Evolutionary conservation across 139 green algal genomes (phyloP), one percentile per base, ranked within the genome.

Genomic region (Chlorella sp.): DNA sequence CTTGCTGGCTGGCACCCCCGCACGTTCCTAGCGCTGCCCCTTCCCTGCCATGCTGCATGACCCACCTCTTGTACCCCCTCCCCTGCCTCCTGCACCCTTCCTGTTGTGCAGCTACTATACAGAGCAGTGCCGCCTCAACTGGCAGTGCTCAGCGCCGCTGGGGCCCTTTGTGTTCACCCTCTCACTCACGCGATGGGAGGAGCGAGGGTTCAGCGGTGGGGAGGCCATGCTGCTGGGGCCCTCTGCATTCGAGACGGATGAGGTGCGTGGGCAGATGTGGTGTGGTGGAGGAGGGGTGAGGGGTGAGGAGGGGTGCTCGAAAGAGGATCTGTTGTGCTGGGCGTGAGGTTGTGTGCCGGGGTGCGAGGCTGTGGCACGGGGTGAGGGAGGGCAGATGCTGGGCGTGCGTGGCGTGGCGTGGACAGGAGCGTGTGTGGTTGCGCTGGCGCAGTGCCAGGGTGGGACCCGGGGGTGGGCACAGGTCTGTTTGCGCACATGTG

Each of bases 101-200:
- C n/a, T 22, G 15, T 40, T 36, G 3, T 30, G 40, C 39, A 83
- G 86, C 64, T 97, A 94, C 87, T 98, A 98, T 85, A 89, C 96
- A 1, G 92, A 96, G 81, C 90, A 91, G 36, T 93, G 86, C 79
- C 75, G 80, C 61, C 92, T 91, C 73, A 69, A 81, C 91, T 90
- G 86, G 81, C 60, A 88, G 26, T 36, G 36, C 22, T 69, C 42
- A 18, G 71, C 71, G 9, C 85, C 71, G 16, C 85, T 75, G 18
- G 69, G 69, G 16, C 96, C 96, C 24, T 98, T 95, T 89, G 96
- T 96, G 5, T 98, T 97, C 88, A 95, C 97, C 75, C 93, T 97
- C 0, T 96, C 91, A 12, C 91, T 98, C 4, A 98, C 96, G 57
- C 81, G 93, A 15, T 97, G 94, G 92, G 94, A 96, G 3, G 64